Evolutionary conservation across 441 rosid species (phyloP).

Genomic region (Geranium incanum): DNA sequence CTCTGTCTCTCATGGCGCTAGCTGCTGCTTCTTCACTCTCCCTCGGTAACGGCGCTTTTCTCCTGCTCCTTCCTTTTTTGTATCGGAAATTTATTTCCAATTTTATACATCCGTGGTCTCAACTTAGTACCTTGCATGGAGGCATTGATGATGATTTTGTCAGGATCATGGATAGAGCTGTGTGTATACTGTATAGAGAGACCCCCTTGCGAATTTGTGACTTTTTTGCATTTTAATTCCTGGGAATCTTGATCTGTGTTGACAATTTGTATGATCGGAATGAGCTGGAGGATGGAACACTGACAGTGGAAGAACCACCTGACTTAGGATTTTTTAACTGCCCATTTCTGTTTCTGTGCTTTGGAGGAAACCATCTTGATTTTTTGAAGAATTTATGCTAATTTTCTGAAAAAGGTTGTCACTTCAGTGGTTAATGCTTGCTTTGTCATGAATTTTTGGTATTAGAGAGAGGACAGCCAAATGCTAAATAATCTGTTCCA

Average conservation of each 20-base stretch:
- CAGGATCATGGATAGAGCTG: background rate
- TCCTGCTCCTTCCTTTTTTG: background rate
- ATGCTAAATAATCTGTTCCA: background rate
- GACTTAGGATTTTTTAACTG: slow-evolving; percentile 4
- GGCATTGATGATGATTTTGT: background rate
- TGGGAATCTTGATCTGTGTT: background rate
- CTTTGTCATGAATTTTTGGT: background rate
- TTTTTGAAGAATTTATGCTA: slow-evolving; percentile 1
- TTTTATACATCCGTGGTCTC: background rate
- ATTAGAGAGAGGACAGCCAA: background rate
- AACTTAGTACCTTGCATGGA: background rate
- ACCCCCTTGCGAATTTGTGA: background rate
- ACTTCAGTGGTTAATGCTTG: background rate
- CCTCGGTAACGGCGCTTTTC: slow-evolving; percentile 34
- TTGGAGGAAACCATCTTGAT: slow-evolving; percentile 17
- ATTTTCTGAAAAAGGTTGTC: slow-evolving; percentile 1
- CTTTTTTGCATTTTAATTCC: background rate
- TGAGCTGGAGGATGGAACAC: background rate
- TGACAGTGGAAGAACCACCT: background rate
- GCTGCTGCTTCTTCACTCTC: slow-evolving; percentile 59
- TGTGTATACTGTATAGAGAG: background rate
- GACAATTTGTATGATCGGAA: background rate
- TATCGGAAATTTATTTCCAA: background rate
- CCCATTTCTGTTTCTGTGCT: slow-evolving; percentile 21
- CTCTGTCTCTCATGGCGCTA: slow-evolving; percentile 49